phyloP scores from a whole-genome alignment of 2,329 filamentous ascomycete species.

The Paecilomyces sp. region DNA sequence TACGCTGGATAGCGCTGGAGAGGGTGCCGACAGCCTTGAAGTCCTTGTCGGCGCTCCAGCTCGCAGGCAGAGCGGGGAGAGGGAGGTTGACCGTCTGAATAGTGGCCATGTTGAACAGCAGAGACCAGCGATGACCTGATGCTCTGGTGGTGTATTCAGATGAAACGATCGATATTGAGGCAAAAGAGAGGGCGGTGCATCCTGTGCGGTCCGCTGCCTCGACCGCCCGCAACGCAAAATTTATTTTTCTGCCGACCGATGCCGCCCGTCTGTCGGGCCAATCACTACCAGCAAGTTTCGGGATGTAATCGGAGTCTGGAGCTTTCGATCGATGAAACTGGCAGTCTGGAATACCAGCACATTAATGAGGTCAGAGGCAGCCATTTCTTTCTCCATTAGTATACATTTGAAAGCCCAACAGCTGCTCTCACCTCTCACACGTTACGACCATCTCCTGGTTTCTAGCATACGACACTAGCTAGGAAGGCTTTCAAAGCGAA shows the following conservation, averaged over 20 bases:
- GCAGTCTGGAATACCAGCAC: neutral
- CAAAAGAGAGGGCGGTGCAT: neutral
- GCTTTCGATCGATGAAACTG: neutral
- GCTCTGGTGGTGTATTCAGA: neutral
- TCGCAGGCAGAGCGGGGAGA: conserved; percentile 68
- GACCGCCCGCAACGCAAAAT: conserved; percentile 9
- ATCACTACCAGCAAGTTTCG: conserved; percentile 19
- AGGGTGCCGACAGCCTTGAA: conserved; percentile 79
- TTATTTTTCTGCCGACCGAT: conserved; percentile 26
- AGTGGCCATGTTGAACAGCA: conserved; percentile 5
- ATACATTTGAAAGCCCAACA: neutral
- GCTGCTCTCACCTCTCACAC: neutral
- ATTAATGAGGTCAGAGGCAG: neutral
- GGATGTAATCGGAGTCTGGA: conserved; percentile 5
- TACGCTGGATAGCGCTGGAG: conserved; percentile 71
- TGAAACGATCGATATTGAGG: neutral
- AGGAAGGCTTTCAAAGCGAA: neutral
- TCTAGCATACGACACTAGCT: neutral
- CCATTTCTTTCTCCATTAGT: neutral
- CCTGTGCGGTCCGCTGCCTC: neutral
- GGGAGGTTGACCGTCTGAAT: conserved; percentile 23
- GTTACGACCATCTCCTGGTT: neutral
- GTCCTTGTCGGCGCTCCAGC: conserved; percentile 78
- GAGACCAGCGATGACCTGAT: neutral
- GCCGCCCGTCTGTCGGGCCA: conserved; percentile 18